Evolutionary conservation across 2,329 filamentous ascomycete species (phyloP).

Genomic region (Claviceps capensis): DNA sequence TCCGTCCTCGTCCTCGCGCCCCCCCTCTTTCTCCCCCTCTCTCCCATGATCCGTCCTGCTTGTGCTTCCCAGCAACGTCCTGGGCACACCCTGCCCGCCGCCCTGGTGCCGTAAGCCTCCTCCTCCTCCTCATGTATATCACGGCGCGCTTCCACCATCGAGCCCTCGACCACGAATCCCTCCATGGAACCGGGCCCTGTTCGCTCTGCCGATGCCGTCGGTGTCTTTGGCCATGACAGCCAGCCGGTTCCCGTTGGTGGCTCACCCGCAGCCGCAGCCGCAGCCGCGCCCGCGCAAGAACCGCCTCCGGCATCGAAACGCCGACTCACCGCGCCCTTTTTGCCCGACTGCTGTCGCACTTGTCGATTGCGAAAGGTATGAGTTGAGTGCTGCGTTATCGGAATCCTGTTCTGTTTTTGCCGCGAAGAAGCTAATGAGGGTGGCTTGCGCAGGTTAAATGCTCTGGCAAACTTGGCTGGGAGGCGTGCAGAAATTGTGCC

Average conservation of each 20-base stretch:
- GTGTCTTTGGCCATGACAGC: slow-evolving; percentile 4
- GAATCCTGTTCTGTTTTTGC: too few relatives aligned
- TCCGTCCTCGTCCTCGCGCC: too few relatives aligned
- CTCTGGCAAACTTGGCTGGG: slow-evolving; percentile 21
- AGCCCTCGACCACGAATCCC: slow-evolving; percentile 3
- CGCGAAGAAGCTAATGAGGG: neutral
- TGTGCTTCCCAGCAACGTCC: too few relatives aligned
- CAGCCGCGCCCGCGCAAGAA: slow-evolving; percentile 5
- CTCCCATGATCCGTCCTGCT: too few relatives aligned
- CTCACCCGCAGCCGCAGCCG: neutral
- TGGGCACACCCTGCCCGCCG: too few relatives aligned
- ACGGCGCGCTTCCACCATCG: neutral
- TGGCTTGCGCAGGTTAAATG: slow-evolving; percentile 26
- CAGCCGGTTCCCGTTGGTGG: neutral
- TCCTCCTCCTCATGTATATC: slow-evolving; percentile 8
- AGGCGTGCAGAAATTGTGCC: slow-evolving; percentile 24
- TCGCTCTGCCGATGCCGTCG: neutral
- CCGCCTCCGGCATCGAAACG: slow-evolving; percentile 17
- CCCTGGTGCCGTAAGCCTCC: neutral
- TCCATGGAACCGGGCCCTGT: slow-evolving; percentile 8
- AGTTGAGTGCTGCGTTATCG: neutral
- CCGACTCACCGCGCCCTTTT: slow-evolving; percentile 15
- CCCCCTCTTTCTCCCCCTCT: too few relatives aligned
- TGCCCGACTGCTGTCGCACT: slow-evolving; percentile 22
- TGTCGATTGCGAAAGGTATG: slow-evolving; percentile 25